These are phyloP conservation scores for Abrus precatorius DNA, from an alignment of 306 rosid species.

Conservation along the genomic window DNA sequence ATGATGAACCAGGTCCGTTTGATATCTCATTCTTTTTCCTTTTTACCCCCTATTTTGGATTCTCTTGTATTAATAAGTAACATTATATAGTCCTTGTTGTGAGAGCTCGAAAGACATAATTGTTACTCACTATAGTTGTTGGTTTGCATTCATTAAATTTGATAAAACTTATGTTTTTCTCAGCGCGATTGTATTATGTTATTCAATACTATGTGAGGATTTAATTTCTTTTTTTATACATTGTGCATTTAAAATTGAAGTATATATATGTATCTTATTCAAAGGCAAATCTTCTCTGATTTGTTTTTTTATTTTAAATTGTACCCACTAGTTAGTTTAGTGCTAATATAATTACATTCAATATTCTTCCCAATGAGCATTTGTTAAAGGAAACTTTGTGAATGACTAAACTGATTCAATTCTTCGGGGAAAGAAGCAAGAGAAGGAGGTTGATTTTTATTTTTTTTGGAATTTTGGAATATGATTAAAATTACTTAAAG, in stretches of 20 bases:
- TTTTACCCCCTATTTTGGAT: too few species aligned
- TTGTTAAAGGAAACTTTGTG: slow-evolving; percentile 6
- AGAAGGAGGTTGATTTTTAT: neutral
- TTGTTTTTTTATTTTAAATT: neutral
- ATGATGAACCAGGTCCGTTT: slow-evolving; percentile 62
- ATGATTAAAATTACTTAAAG: slow-evolving; percentile 21
- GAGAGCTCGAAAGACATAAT: too few species aligned
- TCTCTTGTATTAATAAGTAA: too few species aligned
- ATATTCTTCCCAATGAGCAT: neutral
- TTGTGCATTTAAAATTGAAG: neutral
- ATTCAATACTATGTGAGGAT: too few species aligned
- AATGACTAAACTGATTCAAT: slow-evolving; percentile 25
- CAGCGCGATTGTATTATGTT: too few species aligned
- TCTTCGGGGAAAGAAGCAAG: neutral
- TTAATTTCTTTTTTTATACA: too few species aligned
- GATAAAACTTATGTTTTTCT: too few species aligned
- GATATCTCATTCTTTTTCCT: neutral
- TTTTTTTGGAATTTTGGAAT: slow-evolving; percentile 1
- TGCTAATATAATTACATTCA: neutral
- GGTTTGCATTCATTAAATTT: too few species aligned
- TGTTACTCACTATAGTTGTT: too few species aligned
- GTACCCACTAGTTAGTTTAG: neutral
- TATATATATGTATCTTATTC: neutral
- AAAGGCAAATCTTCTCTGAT: neutral
- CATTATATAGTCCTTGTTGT: too few species aligned